Evolutionary conservation across 257 asterid genomes (phyloP).

Genomic region (Capsicum chinense): DNA sequence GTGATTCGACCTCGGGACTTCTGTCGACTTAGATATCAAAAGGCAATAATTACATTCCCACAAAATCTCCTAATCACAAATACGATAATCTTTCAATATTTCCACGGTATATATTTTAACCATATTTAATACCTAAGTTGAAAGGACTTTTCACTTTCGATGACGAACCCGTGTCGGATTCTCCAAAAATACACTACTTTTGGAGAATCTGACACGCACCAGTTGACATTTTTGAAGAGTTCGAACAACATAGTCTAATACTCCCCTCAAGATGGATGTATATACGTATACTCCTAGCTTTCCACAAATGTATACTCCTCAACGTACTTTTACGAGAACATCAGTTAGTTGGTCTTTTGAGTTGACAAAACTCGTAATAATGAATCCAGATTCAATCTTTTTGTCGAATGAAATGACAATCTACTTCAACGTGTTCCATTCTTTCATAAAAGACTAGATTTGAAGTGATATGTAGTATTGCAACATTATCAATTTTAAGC

Average conservation of each 20-base stretch:
- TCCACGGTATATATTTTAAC: background rate
- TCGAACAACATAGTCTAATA: background rate
- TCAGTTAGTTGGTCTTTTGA: slow-evolving; percentile 3
- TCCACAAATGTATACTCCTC: background rate
- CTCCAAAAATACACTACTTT: too few relatives aligned
- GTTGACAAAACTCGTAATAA: background rate
- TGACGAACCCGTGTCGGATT: too few relatives aligned
- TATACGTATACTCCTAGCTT: background rate
- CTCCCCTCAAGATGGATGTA: background rate
- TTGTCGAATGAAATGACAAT: background rate
- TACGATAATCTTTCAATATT: background rate
- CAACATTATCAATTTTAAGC: background rate
- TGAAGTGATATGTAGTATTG: background rate
- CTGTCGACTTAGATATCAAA: too few relatives aligned
- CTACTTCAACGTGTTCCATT: background rate
- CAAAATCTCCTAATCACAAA: background rate
- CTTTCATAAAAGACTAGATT: background rate
- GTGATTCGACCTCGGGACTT: too few relatives aligned
- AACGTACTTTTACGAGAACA: background rate
- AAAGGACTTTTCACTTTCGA: too few relatives aligned
- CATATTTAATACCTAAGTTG: background rate
- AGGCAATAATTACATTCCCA: background rate
- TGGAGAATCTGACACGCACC: too few relatives aligned
- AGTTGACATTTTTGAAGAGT: too few relatives aligned
- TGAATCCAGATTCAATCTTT: background rate